Base-by-base conservation (phyloP, 345 rosid genomes). In the Salix koriyanagi region DNA sequence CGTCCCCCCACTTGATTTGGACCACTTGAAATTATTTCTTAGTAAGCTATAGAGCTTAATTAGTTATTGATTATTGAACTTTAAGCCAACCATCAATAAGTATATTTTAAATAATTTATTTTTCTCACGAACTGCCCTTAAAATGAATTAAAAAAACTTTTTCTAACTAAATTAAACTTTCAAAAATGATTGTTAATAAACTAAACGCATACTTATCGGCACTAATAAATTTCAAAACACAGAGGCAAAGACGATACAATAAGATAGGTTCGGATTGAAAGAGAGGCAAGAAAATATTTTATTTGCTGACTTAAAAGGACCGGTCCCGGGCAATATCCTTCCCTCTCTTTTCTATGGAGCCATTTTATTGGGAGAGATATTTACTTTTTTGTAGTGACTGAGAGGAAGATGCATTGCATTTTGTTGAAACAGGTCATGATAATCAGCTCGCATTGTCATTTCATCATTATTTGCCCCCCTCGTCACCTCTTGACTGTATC, bases 401-500 rank as follows among this genome's bases (percentile, higher is more conserved):
- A 12, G 12, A 44, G 2, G 32, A 6, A 28, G 61, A 64, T 74
- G 9, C 76, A 74, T 64, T 74, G 76, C 69, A 74, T 65, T 12
- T 3, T 28, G 58, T 1, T 19, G 18, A 25, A 64, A 74, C 2
- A 21, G 6, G 76, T 74, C 52, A 4, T 11, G 46, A 11, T 30
- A 2, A 10, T 74, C 76, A 30, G 11, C 5, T 72, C 19, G 13
- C 58, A 16, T 18, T 48, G 39, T 15, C 42, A 21, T 14, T 34
- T 34, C 36, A 23, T 48, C 4, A 28, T 26, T 9, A 26, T 13
- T n/a, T 7, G 72, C 11, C 12, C 56, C 3, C 9, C 9, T 48
- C 50, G 44, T 16, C 58, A 44, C 6, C 28, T 58, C 64, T 58
- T 6, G 64, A 58, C 2, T 23, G 3, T 56, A 56, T 19, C 60